Percentiles rank a stretch among this genome's conserved stretches.
Conservation (phyloP, 257 asterid genomes). For the Jaltomata sinuosa region DNA sequence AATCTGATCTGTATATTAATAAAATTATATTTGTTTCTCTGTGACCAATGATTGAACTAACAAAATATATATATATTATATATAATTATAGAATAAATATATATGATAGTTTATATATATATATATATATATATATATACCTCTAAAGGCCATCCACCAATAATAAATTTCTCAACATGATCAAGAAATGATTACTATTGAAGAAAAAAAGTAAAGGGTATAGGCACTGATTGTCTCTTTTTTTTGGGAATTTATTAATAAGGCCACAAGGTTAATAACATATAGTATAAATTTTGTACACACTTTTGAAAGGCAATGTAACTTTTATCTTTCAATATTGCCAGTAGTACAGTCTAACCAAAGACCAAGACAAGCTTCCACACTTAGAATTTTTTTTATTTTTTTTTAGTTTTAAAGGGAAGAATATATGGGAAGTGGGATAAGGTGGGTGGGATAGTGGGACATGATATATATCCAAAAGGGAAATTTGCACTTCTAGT, state of each 20-base stretch:
- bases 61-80: no score
- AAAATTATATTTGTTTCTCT: neutral
- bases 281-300: conserved; percentile 6
- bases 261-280: conserved; percentile 26
- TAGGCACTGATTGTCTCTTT: conserved; percentile 37
- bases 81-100: no score
- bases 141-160: conserved; percentile 13
- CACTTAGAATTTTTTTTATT: conserved; percentile 6
- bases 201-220: conserved; percentile 25
- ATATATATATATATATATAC: no score
- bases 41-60: conserved; percentile 40
- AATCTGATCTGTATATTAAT: neutral
- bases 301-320: conserved; percentile 47
- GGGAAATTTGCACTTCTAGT: neutral
- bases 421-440: neutral
- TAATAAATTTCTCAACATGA: conserved; percentile 34
- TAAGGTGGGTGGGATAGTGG: neutral
- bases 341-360: conserved; percentile 19
- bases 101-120: no score
- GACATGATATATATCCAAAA: neutral
- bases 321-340: conserved; percentile 39
- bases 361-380: conserved; percentile 47
- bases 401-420: neutral
- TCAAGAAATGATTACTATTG: conserved; percentile 41
- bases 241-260: conserved; percentile 13